Evolutionary conservation across 306 rosid species (phyloP).

Genomic region (Vigna mungo): DNA sequence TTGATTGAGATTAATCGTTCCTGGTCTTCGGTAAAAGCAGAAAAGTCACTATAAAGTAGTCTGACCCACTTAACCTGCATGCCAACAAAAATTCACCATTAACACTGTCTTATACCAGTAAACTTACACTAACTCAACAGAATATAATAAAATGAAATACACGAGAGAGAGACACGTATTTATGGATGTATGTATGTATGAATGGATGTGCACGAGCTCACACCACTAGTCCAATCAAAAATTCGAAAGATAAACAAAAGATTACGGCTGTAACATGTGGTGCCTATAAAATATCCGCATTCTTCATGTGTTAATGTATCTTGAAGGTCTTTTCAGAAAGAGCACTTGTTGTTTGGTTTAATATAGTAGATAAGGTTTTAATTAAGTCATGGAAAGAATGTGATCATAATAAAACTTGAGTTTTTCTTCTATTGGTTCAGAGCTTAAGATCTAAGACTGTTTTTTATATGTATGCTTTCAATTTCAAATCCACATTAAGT

Average conservation of each 20-base stretch:
- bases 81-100: conserved; percentile 34
- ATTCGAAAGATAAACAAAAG: not conserved
- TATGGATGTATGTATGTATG: not conserved
- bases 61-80: conserved; percentile 89
- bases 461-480: conserved; percentile 10
- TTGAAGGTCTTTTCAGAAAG: not conserved
- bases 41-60: conserved; percentile 70
- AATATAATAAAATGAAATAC: conserved; percentile 1
- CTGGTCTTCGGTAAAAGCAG: conserved; percentile 56
- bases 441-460: not conserved
- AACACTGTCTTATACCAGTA: conserved; percentile 26
- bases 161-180: not conserved
- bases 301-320: not conserved
- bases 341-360: not conserved
- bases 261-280: conserved; percentile 5
- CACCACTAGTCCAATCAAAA: not conserved
- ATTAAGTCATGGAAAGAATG: not conserved
- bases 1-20: conserved; percentile 59
- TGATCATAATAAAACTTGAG: not conserved
- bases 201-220: not conserved
- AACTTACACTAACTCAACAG: conserved; percentile 8
- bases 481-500: not conserved
- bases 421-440: conserved; percentile 8
- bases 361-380: not conserved
- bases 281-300: not conserved